These are phyloP conservation scores for Citrus sp. DNA, from an alignment of 345 rosid genomes.

Conservation along the genomic window DNA sequence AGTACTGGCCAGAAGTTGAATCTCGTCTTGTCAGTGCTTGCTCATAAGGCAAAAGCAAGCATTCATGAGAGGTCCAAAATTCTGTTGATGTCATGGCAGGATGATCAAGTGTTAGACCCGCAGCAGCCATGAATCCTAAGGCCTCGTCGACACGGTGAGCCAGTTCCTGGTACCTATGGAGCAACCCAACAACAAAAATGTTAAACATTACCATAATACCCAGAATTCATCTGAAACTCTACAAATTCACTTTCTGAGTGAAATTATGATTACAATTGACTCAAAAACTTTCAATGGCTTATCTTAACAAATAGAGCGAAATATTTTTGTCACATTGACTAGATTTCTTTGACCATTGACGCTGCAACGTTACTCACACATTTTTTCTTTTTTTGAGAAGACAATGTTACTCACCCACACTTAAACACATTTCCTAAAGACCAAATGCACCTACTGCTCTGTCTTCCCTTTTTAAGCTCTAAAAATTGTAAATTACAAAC, in stretches of 20 bases:
- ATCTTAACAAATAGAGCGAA: background rate
- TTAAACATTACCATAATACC: background rate
- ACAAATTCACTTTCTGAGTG: background rate
- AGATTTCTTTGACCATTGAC: background rate
- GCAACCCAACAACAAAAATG: background rate
- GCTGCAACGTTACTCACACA: background rate
- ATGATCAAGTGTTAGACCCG: slow-evolving; percentile 53
- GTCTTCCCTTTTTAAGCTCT: background rate
- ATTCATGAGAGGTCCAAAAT: slow-evolving; percentile 69
- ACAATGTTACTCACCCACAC: too few species aligned
- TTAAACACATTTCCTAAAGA: background rate
- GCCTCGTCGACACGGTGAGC: slow-evolving; percentile 61
- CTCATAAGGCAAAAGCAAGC: slow-evolving; percentile 61
- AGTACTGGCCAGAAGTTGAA: slow-evolving; percentile 57
- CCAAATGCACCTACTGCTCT: background rate
- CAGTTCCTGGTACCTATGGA: slow-evolving; percentile 47
- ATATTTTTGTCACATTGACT: background rate
- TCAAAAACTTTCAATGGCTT: background rate
- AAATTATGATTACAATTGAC: background rate
- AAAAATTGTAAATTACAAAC: background rate
- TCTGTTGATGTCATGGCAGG: slow-evolving; percentile 61
- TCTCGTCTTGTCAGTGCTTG: slow-evolving; percentile 55
- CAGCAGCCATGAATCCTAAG: slow-evolving; percentile 65
- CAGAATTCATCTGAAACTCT: background rate
- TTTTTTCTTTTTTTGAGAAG: too few species aligned